Percentiles rank a stretch among this genome's conserved stretches.
phyloP scores from a whole-genome alignment of 495 filamentous ascomycete species.

The Penicillium lividum region DNA sequence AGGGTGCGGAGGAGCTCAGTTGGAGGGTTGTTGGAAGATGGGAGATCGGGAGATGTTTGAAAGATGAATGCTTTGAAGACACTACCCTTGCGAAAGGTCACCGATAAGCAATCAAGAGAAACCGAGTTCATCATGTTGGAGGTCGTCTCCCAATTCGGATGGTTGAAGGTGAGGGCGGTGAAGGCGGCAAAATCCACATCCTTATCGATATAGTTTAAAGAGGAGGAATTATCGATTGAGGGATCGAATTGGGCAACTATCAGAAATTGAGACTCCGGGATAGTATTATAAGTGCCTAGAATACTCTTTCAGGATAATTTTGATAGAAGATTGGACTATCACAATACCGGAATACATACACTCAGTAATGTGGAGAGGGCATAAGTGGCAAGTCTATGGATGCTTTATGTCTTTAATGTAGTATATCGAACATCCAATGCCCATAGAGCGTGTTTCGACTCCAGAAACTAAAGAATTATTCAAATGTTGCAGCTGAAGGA shows the following conservation, averaged over 20 bases:
- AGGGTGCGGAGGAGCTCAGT: neutral
- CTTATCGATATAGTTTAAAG: conserved; percentile 8
- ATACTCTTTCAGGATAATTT: too few relatives aligned
- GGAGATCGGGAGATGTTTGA: neutral
- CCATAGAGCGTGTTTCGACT: too few relatives aligned
- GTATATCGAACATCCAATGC: too few relatives aligned
- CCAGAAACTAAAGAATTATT: too few relatives aligned
- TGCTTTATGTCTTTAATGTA: too few relatives aligned
- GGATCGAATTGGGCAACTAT: neutral
- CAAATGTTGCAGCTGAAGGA: too few relatives aligned
- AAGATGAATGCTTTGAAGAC: neutral
- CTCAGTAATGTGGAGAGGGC: too few relatives aligned
- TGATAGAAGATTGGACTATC: too few relatives aligned
- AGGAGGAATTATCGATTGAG: neutral
- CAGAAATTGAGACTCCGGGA: too few relatives aligned
- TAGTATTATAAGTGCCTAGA: too few relatives aligned
- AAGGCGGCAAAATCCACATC: conserved; percentile 17
- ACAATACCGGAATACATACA: too few relatives aligned
- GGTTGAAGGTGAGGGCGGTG: conserved; percentile 25
- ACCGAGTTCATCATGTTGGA: neutral
- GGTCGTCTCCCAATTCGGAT: conserved; percentile 20
- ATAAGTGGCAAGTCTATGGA: too few relatives aligned
- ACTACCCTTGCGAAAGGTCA: conserved; percentile 2
- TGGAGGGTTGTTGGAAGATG: neutral
- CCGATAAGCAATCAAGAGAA: neutral